Evolutionary conservation across 345 rosid genomes (phyloP).

Genomic region (Triadica sebifera): DNA sequence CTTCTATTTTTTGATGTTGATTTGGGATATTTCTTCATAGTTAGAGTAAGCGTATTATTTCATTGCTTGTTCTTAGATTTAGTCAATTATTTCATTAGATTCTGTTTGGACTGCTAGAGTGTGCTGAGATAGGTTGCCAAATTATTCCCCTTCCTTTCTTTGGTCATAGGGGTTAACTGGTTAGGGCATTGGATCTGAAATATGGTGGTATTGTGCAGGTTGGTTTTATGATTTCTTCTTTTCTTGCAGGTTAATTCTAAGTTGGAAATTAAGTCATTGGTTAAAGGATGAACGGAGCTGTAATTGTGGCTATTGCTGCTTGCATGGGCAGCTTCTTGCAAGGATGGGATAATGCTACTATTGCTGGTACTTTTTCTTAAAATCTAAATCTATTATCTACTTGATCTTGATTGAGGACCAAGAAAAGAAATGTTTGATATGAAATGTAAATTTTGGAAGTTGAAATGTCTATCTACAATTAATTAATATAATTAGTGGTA

Average conservation of each 20-base stretch:
- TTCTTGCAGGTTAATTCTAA: constrained; percentile 28
- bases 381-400: constrained; percentile 4
- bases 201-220: neutral
- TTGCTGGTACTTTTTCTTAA: constrained; percentile 63
- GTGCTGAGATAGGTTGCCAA: neutral
- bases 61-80: no score
- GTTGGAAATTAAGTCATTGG: constrained; percentile 22
- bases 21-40: neutral
- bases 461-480: neutral
- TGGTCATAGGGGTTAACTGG: no score
- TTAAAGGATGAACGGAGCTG: constrained; percentile 71
- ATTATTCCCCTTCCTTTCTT: no score
- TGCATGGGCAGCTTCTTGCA: constrained; percentile 91
- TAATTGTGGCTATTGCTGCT: constrained; percentile 86
- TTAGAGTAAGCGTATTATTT: no score
- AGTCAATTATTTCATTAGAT: no score
- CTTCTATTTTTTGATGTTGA: constrained; percentile 8
- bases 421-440: neutral
- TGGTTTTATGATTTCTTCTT: constrained; percentile 15
- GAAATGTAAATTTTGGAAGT: neutral
- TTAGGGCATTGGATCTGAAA: constrained; percentile 12
- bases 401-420: neutral
- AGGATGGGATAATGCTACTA: constrained; percentile 99
- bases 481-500: neutral
- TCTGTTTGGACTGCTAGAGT: neutral